These are phyloP conservation scores for Aspergillus sp. DNA, from an alignment of 2,329 filamentous ascomycete species.

Conservation along the genomic window DNA sequence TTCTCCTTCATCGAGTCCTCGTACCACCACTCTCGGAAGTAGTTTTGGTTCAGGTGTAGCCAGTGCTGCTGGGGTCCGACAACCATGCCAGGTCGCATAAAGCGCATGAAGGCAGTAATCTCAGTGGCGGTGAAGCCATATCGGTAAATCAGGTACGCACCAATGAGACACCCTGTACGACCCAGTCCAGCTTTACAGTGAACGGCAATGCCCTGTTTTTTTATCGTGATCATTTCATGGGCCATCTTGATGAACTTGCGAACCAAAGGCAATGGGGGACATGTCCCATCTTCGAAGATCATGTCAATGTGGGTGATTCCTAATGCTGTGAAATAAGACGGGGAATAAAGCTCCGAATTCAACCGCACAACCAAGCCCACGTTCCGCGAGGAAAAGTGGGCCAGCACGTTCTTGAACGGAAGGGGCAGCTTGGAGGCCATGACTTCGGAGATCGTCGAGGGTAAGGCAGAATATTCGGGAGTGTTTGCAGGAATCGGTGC, in stretches of 20 bases:
- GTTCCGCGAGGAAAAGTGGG: slow-evolving; percentile 78
- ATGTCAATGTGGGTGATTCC: slow-evolving; percentile 96
- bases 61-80: slow-evolving; percentile 98
- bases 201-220: slow-evolving; percentile 78
- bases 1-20: slow-evolving; percentile 74
- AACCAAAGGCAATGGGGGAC: slow-evolving; percentile 79
- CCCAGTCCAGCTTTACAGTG: slow-evolving; percentile 98
- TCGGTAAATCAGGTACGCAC: slow-evolving; percentile 93
- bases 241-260: slow-evolving; percentile 90
- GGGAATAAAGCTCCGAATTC: slow-evolving; percentile 92
- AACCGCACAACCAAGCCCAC: slow-evolving; percentile 90
- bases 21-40: slow-evolving; percentile 97
- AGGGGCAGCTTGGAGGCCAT: slow-evolving; percentile 62
- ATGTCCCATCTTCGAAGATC: slow-evolving; percentile 99
- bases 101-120: slow-evolving; percentile 95
- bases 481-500: slow-evolving; percentile 64
- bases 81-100: slow-evolving; percentile 98
- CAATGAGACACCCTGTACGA: slow-evolving; percentile 90
- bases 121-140: slow-evolving; percentile 97
- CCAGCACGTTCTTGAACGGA: slow-evolving; percentile 92
- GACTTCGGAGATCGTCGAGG: slow-evolving; percentile 66
- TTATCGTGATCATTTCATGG: slow-evolving; percentile 85
- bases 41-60: slow-evolving; percentile 92
- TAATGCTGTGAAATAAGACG: slow-evolving; percentile 91
- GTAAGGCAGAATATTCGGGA: slow-evolving; percentile 64